These are phyloP conservation scores for Postia placenta DNA, from an alignment of 768 basidiomycete genomes.

Conservation along the genomic window DNA sequence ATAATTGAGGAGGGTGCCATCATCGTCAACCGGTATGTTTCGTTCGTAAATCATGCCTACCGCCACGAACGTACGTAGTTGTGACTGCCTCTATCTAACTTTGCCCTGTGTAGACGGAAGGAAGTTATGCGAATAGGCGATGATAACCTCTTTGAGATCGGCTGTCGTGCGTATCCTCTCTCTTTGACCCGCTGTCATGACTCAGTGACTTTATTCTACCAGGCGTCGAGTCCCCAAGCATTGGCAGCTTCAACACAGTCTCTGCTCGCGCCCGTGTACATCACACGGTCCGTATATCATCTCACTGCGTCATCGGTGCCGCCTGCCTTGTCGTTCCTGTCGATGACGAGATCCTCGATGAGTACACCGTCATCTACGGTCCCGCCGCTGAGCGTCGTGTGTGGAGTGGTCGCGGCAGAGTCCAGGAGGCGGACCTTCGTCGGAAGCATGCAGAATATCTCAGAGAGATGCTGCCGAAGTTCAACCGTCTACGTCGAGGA, in stretches of 20 bases:
- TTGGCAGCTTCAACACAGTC: slow-evolving; percentile 85
- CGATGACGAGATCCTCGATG: slow-evolving; percentile 71
- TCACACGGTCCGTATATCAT: slow-evolving; percentile 71
- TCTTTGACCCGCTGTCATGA: background rate
- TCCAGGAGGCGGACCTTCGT: slow-evolving; percentile 79
- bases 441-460: slow-evolving; percentile 90
- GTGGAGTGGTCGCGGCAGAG: slow-evolving; percentile 83
- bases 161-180: slow-evolving; percentile 58
- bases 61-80: background rate
- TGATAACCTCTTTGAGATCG: slow-evolving; percentile 91
- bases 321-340: slow-evolving; percentile 74
- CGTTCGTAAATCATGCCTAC: background rate
- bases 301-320: slow-evolving; percentile 80
- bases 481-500: slow-evolving; percentile 52
- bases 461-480: slow-evolving; percentile 86
- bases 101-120: slow-evolving; percentile 42
- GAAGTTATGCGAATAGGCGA: slow-evolving; percentile 92
- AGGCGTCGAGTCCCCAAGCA: slow-evolving; percentile 84
- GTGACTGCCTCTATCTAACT: slow-evolving; percentile 1
- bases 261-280: slow-evolving; percentile 80
- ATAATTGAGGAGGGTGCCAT: slow-evolving; percentile 91
- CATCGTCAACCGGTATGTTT: slow-evolving; percentile 72
- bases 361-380: slow-evolving; percentile 84
- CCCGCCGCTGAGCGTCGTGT: slow-evolving; percentile 62
- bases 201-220: slow-evolving; percentile 4